phyloP scores from a whole-genome alignment of 805 yeast species.

The Komagataella phaffii region DNA sequence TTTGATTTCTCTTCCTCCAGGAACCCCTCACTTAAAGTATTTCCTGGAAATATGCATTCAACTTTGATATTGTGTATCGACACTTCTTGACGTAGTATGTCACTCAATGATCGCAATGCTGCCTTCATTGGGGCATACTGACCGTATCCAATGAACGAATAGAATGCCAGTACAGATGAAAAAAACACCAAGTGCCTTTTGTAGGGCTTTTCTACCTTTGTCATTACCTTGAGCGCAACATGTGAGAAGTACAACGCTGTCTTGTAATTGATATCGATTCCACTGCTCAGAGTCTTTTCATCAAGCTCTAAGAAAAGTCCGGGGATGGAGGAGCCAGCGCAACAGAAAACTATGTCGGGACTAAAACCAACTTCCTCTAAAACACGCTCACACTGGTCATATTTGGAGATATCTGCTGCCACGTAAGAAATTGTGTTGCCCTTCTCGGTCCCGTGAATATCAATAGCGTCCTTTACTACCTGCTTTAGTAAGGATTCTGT shows the following conservation, averaged over 20 bases:
- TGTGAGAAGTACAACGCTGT: constrained; percentile 67
- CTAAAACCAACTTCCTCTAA: constrained; percentile 21
- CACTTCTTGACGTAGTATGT: constrained; percentile 72
- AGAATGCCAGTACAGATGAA: constrained; percentile 73
- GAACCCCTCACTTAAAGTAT: constrained; percentile 81
- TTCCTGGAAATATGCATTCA: constrained; percentile 76
- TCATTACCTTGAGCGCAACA: constrained; percentile 34
- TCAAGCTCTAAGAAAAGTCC: constrained; percentile 62
- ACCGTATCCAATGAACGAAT: constrained; percentile 82
- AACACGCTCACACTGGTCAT: constrained; percentile 31
- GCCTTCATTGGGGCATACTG: constrained; percentile 87
- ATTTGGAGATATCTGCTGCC: constrained; percentile 53
- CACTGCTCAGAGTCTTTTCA: constrained; percentile 40
- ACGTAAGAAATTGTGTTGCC: constrained; percentile 25
- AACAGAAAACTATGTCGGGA: constrained; percentile 70
- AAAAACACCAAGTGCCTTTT: constrained; percentile 43
- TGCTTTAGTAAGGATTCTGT: constrained; percentile 42
- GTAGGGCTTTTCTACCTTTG: constrained; percentile 1
- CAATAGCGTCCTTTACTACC: constrained; percentile 32
- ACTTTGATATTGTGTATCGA: constrained; percentile 54
- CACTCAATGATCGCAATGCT: constrained; percentile 65
- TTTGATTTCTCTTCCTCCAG: constrained; percentile 70
- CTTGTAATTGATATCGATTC: constrained; percentile 57
- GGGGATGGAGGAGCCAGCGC: constrained; percentile 83
- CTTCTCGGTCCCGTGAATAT: constrained; percentile 11